Percentiles rank a stretch among this genome's conserved stretches.
phyloP scores from a whole-genome alignment of 805 yeast genomes.

The Wickerhamiella galacta region DNA sequence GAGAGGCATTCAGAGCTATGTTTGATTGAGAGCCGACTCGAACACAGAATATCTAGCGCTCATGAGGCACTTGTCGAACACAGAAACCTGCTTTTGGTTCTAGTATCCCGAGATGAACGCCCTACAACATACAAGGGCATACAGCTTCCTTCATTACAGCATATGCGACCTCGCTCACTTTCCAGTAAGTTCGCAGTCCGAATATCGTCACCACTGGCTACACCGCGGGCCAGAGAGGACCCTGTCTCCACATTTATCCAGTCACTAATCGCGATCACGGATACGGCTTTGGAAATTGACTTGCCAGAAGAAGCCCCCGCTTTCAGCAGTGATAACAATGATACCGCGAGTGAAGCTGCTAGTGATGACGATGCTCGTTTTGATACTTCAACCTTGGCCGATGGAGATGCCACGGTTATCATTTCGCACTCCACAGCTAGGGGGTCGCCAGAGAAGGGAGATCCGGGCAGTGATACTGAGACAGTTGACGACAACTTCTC shows the following conservation, averaged over 20 bases:
- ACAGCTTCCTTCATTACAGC: not conserved
- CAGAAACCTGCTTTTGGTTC: constrained; percentile 28
- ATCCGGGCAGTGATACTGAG: not conserved
- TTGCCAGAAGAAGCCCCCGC: constrained; percentile 1
- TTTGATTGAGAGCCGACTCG: constrained; percentile 65
- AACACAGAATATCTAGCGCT: constrained; percentile 52
- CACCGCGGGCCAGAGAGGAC: constrained; percentile 2
- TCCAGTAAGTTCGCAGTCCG: constrained; percentile 12
- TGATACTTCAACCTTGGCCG: not conserved
- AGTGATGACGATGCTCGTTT: not conserved
- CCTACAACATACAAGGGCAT: constrained; percentile 6
- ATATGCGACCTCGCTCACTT: not conserved
- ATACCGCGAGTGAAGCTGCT: not conserved
- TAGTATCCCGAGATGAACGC: constrained; percentile 15
- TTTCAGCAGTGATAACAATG: not conserved
- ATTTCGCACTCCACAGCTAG: not conserved
- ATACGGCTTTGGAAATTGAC: constrained; percentile 14
- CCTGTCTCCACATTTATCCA: constrained; percentile 1
- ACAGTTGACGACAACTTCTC: not conserved
- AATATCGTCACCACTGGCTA: constrained; percentile 16
- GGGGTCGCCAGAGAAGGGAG: not conserved
- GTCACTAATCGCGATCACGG: constrained; percentile 6
- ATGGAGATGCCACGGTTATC: not conserved
- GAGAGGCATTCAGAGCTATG: constrained; percentile 85
- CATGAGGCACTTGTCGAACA: constrained; percentile 73